Conservation (phyloP, 208 protist species). For the Trypanosoma cruzi region DNA sequence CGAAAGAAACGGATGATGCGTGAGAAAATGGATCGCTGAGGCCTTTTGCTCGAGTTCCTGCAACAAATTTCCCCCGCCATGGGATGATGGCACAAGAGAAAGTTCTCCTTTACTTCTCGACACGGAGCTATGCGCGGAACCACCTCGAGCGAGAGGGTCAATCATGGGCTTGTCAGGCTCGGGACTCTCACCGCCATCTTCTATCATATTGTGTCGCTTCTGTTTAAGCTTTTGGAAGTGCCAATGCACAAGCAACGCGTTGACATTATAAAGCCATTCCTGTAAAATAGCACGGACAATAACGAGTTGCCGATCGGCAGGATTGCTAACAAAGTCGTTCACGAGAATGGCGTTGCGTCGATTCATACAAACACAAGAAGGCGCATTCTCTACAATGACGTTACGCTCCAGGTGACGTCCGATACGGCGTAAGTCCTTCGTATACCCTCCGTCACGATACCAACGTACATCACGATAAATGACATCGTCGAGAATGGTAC, state of each 20-base stretch:
- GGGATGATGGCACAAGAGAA: background rate
- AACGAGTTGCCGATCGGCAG: constrained; percentile 68
- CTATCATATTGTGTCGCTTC: background rate
- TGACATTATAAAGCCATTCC: constrained; percentile 62
- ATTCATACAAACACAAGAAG: constrained; percentile 82
- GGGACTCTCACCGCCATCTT: constrained; percentile 31
- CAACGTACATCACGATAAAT: constrained; percentile 90
- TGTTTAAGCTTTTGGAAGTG: constrained; percentile 2
- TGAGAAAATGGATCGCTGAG: constrained; percentile 50
- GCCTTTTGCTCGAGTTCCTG: constrained; percentile 25
- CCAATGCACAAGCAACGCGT: constrained; percentile 16
- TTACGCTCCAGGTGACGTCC: constrained; percentile 70
- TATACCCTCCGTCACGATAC: constrained; percentile 80
- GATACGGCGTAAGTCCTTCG: constrained; percentile 85
- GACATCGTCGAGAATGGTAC: constrained; percentile 71
- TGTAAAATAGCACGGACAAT: constrained; percentile 67
- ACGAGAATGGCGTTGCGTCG: constrained; percentile 83
- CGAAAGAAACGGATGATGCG: constrained; percentile 48
- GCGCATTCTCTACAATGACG: constrained; percentile 92
- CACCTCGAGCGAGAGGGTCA: background rate
- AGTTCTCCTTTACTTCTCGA: background rate
- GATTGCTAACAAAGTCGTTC: constrained; percentile 81
- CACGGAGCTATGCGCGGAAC: background rate
- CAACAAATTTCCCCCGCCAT: background rate
- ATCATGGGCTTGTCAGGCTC: constrained; percentile 9